phyloP scores from a whole-genome alignment of 108 stramenopile genomes.

The Fistulifera pelliculosa region DNA sequence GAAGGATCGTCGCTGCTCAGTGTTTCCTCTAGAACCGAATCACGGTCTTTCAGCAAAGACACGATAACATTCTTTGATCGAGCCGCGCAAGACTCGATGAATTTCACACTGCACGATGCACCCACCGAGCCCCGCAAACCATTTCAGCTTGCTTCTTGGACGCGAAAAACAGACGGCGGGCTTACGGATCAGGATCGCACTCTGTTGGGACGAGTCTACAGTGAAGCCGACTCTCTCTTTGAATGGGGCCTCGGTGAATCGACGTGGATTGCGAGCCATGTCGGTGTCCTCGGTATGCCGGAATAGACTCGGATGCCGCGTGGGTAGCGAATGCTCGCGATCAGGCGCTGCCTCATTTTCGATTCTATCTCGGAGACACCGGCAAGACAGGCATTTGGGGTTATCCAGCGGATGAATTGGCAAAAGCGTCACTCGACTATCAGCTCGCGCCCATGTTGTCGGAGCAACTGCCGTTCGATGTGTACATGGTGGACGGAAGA shows the following conservation, averaged over 20 bases:
- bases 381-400: constrained; percentile 27
- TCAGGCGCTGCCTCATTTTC: constrained; percentile 17
- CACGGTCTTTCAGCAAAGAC: too few relatives aligned
- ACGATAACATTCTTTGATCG: too few relatives aligned
- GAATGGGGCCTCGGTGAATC: constrained; percentile 50
- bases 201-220: constrained; percentile 23
- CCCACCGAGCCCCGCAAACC: too few relatives aligned
- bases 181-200: constrained; percentile 28
- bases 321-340: constrained; percentile 27
- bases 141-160: background rate
- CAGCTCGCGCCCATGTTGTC: constrained; percentile 20
- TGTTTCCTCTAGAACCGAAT: too few relatives aligned
- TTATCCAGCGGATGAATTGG: constrained; percentile 13
- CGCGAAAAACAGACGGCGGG: constrained; percentile 15
- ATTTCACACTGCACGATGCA: too few relatives aligned
- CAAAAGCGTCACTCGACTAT: constrained; percentile 24
- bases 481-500: constrained; percentile 45
- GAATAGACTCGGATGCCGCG: constrained; percentile 35
- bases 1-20: too few relatives aligned
- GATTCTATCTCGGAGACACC: constrained; percentile 39
- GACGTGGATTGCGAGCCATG: constrained; percentile 28
- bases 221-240: constrained; percentile 33
- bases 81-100: too few relatives aligned
- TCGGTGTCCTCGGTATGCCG: constrained; percentile 37
- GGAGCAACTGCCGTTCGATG: constrained; percentile 36